Evolutionary conservation across 805 yeast genomes (phyloP), one percentile per base, ranked within the genome.

Genomic region (Monosporozyma servazzii): DNA sequence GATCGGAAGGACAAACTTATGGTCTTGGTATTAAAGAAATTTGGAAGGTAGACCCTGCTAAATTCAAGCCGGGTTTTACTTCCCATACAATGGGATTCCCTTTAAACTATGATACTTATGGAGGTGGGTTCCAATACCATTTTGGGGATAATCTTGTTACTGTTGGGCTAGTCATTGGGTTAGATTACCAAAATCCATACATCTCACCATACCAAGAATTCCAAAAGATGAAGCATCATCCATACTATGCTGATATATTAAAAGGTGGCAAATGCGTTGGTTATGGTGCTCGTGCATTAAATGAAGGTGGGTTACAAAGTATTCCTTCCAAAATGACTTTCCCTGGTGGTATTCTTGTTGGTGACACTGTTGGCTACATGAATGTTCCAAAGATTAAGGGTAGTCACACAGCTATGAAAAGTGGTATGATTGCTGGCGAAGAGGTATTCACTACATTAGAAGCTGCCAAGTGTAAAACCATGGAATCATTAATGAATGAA

Each of bases 311-410:
- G 0, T 77, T 75, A 58, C 99, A 93, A 72, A 83, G 95, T 39
- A 86, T 93, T 49, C 99, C 99, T 23, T 18, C 44, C 11, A 79
- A 83, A 64, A 75, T 93, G 51, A 74, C 83, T 57, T 93, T 93
- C 78, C 98, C 98, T 2, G 99, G 99, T 48, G 99, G 99, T 49
- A 84, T 89, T 8, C 71, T 93, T 29, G 91, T 93, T 40, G 99
- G 99, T 31, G 93, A 95, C 52, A 74, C 95, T 52, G 99, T 99
- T 3, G 99, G 99, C 1, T 91, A 93, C 68, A 79, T 93, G 80
- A 93, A 93, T 65, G 98, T 93, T 44, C 97, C 99, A 49, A 93
- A 91, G 68, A 87, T 93, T 63, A 93, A 93, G 71, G 99, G 99
- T 15, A 84, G 97, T 0, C 99, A 93, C 67, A 91, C 96, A 1